A percentile compares a stretch with the other conserved stretches of the same genome.
These are phyloP conservation scores for Daldinia sp. DNA, from an alignment of 2,329 filamentous ascomycete genomes.

Conservation along the genomic window DNA sequence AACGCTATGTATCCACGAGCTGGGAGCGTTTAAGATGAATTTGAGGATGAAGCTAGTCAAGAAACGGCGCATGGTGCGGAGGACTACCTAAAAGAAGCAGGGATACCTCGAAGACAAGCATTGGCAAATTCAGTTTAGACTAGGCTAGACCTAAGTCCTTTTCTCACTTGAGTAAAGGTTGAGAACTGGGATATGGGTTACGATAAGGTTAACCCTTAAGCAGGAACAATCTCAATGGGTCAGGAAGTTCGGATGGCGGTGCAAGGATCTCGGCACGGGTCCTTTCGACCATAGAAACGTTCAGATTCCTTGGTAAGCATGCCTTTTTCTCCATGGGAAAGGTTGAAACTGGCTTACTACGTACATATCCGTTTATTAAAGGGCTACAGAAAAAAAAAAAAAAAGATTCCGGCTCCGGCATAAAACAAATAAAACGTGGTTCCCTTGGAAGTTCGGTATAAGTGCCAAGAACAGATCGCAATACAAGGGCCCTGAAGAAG, in stretches of 20 bases:
- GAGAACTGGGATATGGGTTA: conserved; percentile 25
- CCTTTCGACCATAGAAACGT: conserved; percentile 29
- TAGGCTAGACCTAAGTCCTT: conserved; percentile 12
- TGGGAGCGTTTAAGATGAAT: conserved; percentile 21
- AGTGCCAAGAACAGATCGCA: conserved; percentile 33
- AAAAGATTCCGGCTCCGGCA: conserved; percentile 34
- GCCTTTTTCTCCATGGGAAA: background rate
- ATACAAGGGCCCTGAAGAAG: conserved; percentile 14
- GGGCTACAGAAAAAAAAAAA: conserved; percentile 23
- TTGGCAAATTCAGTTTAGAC: conserved; percentile 19
- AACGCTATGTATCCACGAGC: conserved; percentile 12
- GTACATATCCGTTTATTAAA: conserved; percentile 23
- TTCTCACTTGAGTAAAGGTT: conserved; percentile 12
- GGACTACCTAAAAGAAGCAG: conserved; percentile 13
- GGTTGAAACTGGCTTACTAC: conserved; percentile 1
- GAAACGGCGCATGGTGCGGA: conserved; percentile 35
- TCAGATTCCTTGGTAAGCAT: conserved; percentile 32
- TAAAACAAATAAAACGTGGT: conserved; percentile 38
- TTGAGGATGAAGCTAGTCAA: conserved; percentile 36
- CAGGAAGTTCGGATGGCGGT: conserved; percentile 34
- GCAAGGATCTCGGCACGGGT: conserved; percentile 31
- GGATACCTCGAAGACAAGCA: conserved; percentile 11
- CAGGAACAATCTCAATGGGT: conserved; percentile 38
- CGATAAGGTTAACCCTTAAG: conserved; percentile 35
- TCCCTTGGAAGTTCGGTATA: conserved; percentile 24